Base-by-base conservation (phyloP, 2,329 filamentous ascomycete species). In the Cladosporium sp. region DNA sequence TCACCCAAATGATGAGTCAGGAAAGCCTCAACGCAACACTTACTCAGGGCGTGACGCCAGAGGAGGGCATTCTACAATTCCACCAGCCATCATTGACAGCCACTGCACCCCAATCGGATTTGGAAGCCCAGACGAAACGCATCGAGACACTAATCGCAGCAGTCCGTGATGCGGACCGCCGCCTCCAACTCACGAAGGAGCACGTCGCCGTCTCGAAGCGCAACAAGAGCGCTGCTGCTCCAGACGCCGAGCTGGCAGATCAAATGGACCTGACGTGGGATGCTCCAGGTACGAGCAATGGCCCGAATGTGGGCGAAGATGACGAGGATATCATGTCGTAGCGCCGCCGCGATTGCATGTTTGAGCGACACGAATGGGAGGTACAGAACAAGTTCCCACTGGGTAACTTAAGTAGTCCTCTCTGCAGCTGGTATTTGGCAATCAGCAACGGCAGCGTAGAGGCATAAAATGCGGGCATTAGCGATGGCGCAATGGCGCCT, bases 141-240 rank as follows among this genome's bases (percentile, higher is more conserved):
- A 76, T 82, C 2, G 72, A 76, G 48, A 60, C 63, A 8, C 71
- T 85, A 5, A 72, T 77, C 16, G 68, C 72, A 18, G 74, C 77
- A 58, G 71, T 83, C 42, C 73, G 74, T 58, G 74, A 78, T 54
- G 76, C 75, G 13, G 80, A 83, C 56, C 72, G 75, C 49, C 77
- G 75, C 14, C 63, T 85, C 46, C 78, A 77, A 40, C 64, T 85
- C 40, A 79, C 74, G 52, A 79, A 77, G 59, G 82, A 85, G 62
- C 82, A 80, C 59, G 69, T 83, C 32, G 78, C 82, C 41, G 72
- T 72, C 46, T 54, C 77, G 48, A 76, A 74, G 61, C 73, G 76
- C 50, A 75, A 70, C 60, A 72, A 72, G 66, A 70, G 71, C 49
- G 60, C 62, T 32, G 58, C 57, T 19, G 59, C 59, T 5, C 48